Conservation (phyloP, 495 filamentous ascomycete genomes). For the Cryomyces minteri region DNA sequence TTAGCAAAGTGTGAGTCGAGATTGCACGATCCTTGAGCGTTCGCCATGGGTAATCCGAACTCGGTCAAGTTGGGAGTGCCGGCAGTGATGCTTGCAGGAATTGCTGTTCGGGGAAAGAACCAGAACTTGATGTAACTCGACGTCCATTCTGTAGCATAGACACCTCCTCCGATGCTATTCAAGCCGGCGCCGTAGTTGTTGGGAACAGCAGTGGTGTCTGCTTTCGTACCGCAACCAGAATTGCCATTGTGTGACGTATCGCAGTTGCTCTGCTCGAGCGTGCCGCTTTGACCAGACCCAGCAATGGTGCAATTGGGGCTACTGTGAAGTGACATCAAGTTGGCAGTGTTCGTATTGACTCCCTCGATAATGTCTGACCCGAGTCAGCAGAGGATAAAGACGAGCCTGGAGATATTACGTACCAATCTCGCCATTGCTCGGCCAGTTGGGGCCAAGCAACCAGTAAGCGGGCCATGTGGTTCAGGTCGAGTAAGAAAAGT, state of each 20-base stretch:
- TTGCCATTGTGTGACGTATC: background rate
- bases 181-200: conserved; percentile 43
- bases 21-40: conserved; percentile 44
- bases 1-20: conserved; percentile 44
- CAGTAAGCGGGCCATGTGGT: conserved; percentile 30
- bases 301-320: conserved; percentile 39
- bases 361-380: conserved; percentile 68
- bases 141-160: conserved; percentile 70
- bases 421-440: conserved; percentile 52
- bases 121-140: conserved; percentile 47
- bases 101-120: conserved; percentile 48
- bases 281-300: conserved; percentile 28
- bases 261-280: conserved; percentile 33
- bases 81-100: conserved; percentile 37
- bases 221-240: conserved; percentile 6
- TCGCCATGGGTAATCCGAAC: conserved; percentile 52
- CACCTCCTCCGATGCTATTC: conserved; percentile 47
- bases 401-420: background rate
- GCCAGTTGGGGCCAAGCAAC: conserved; percentile 63
- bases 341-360: conserved; percentile 45
- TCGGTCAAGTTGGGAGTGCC: conserved; percentile 37
- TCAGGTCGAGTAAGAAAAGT: conserved; percentile 19
- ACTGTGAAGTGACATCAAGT: conserved; percentile 65
- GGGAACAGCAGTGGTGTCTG: conserved; percentile 17
- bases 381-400: too few relatives aligned